Evolutionary conservation across 2,329 filamentous ascomycete genomes (phyloP).

Genomic region (Pyricularia sp.): DNA sequence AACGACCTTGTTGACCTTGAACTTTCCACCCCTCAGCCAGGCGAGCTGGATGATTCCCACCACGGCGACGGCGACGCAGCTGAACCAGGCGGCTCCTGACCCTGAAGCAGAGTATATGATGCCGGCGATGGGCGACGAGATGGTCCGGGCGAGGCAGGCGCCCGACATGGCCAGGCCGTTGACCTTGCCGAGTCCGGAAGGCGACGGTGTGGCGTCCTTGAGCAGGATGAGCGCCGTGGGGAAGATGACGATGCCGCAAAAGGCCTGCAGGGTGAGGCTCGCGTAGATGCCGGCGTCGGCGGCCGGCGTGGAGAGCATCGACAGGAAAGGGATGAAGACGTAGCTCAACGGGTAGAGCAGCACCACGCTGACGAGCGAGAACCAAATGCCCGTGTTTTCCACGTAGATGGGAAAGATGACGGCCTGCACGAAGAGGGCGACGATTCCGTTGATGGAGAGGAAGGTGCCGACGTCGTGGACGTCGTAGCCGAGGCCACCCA

Average conservation of each 20-base stretch:
- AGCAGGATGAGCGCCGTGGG: not conserved
- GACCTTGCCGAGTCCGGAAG: not conserved
- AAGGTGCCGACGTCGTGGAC: constrained; percentile 14
- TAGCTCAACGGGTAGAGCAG: not conserved
- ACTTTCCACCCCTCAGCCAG: not conserved
- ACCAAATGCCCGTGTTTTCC: not conserved
- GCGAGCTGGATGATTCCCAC: not conserved
- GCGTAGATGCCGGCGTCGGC: not conserved
- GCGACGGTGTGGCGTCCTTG: not conserved
- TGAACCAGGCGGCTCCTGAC: not conserved
- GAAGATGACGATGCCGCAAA: constrained; percentile 3
- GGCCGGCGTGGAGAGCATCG: not conserved
- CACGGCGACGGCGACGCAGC: not conserved
- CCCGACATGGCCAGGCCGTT: constrained; percentile 3
- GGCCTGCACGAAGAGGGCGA: constrained; percentile 65
- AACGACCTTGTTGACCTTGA: constrained; percentile 2
- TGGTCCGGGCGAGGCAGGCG: not conserved
- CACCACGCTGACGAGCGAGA: constrained; percentile 1
- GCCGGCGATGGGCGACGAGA: not conserved
- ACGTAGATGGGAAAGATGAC: constrained; percentile 56
- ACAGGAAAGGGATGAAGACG: constrained; percentile 1
- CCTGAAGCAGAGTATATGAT: not conserved
- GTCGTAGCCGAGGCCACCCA: not conserved
- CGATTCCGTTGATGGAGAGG: constrained; percentile 31
- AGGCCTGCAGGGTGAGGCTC: not conserved